Base-by-base conservation (phyloP, 805 yeast genomes). In the Yamadazyma endophytica region DNA sequence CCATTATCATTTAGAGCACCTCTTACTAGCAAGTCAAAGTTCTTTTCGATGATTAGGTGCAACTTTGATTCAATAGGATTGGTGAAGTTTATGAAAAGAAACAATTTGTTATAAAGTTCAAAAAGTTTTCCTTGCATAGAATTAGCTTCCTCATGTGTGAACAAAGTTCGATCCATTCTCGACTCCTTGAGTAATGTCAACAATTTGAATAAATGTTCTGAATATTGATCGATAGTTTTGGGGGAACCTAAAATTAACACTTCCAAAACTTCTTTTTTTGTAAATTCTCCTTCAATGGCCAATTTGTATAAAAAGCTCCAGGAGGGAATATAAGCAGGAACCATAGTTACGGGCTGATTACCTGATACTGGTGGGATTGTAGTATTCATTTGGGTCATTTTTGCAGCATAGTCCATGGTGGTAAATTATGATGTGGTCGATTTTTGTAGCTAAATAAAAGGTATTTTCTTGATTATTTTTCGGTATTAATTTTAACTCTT, bases 11-110 rank as follows among this genome's bases (percentile, higher is more conserved):
- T 50, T 15, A 64, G 56, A 4, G 67, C 43, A n/a, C 64, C 36
- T 28, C 50, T 56, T 21, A 66, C 55, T 32, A 64, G 52, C 2
- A 61, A 35, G 30, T 62, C 70, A 31, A 66, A 65, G 39, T 63
- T 61, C 29, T 50, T 49, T 23, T 64, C 67, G 9, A 66, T 56
- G 8, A 64, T 36, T 12, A 56, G 23, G 33, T 64, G 55, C 12
- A 64, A 47, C 28, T 52, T 49, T 4, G 61, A 54, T 24, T 52
- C 33, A 11, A 58, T 42, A 1, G 64, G 64, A 32, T 57, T 54
- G 3, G 46, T 43, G 5, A 21, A 15, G 18, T 49, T 44, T 13
- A 44, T 30, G 33, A 44, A 63, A 8, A 24, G 25, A 12, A 47
- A 39, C n/a, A 64, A 40, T 5, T 36, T 31, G 14, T 54, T 49